These are phyloP conservation scores for Asparagopsis taxiformis DNA, from an alignment of 31 red algal genomes.

Conservation along the genomic window DNA sequence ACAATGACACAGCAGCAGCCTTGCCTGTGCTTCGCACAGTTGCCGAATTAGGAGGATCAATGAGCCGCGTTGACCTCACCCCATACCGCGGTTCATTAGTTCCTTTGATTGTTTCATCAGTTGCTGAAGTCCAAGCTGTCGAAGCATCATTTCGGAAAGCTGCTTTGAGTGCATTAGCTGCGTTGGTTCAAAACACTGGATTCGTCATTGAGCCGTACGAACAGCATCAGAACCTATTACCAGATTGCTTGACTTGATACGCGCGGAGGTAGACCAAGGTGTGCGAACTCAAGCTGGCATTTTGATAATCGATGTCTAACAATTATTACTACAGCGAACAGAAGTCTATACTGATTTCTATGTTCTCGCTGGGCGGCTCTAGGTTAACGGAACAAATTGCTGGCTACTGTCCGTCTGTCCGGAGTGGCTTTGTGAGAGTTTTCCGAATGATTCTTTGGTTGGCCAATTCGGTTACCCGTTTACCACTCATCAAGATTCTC, in stretches of 20 bases:
- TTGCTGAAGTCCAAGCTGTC: conserved; percentile 59
- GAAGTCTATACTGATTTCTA: too few relatives aligned
- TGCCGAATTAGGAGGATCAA: conserved; percentile 69
- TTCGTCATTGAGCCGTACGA: conserved; percentile 76
- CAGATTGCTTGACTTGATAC: conserved; percentile 62
- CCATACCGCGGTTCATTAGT: conserved; percentile 60
- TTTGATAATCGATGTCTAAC: too few relatives aligned
- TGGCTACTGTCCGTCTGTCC: conserved; percentile 21
- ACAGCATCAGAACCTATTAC: conserved; percentile 45
- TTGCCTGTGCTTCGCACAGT: conserved; percentile 59
- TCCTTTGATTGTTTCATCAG: conserved; percentile 66
- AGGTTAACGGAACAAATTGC: conserved; percentile 13
- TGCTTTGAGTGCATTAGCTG: conserved; percentile 66
- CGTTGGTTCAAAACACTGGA: conserved; percentile 79
- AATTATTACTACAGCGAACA: too few relatives aligned
- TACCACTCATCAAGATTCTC: conserved; percentile 86
- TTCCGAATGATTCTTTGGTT: conserved; percentile 68
- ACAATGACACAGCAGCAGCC: conserved; percentile 33
- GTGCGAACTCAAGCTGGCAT: conserved; percentile 74
- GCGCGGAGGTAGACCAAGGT: conserved; percentile 50
- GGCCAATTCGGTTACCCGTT: conserved; percentile 86
- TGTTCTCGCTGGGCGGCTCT: too few relatives aligned
- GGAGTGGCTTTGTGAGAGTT: conserved; percentile 21
- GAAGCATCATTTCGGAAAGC: conserved; percentile 59
- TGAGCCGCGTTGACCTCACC: conserved; percentile 59